Conservation (phyloP, 352 stramenopile species). For the Globisporangium nagaii region DNA sequence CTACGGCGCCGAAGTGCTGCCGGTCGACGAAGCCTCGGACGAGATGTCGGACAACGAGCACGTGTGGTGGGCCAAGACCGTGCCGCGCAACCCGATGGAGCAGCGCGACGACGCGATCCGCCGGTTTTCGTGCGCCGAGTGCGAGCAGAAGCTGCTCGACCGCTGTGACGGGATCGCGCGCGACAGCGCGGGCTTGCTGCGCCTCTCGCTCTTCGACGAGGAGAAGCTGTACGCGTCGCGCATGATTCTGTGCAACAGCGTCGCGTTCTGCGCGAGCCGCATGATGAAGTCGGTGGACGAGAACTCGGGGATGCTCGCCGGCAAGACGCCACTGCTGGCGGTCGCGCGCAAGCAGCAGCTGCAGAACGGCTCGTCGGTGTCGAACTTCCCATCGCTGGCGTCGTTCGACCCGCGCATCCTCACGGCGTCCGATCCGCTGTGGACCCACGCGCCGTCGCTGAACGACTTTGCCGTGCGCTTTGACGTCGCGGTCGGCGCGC, state of each 20-base stretch:
- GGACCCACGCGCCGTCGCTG: constrained; percentile 49
- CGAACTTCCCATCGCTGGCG: constrained; percentile 42
- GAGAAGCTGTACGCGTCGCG: constrained; percentile 76
- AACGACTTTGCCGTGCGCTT: constrained; percentile 58
- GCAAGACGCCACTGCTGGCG: constrained; percentile 41
- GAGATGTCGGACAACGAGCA: constrained; percentile 23
- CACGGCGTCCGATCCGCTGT: constrained; percentile 55
- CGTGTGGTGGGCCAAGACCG: constrained; percentile 55
- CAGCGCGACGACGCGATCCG: constrained; percentile 41
- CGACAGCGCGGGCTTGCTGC: constrained; percentile 32
- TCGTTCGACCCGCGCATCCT: constrained; percentile 50
- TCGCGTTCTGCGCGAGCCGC: constrained; percentile 65
- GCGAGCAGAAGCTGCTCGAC: constrained; percentile 42
- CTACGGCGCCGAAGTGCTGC: constrained; percentile 51
- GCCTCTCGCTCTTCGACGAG: constrained; percentile 65
- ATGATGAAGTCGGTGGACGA: constrained; percentile 63
- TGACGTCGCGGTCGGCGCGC: constrained; percentile 33
- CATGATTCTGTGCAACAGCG: constrained; percentile 77
- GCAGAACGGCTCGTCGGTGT: constrained; percentile 14
- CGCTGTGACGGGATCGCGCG: constrained; percentile 17
- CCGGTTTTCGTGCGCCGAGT: constrained; percentile 28
- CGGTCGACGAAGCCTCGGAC: constrained; percentile 23
- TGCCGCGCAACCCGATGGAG: constrained; percentile 35
- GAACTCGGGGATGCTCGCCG: constrained; percentile 17
- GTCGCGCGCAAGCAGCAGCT: constrained; percentile 27